These are phyloP conservation scores for Solanum chiquidenum DNA, from an alignment of 257 asterid species.

Conservation along the genomic window DNA sequence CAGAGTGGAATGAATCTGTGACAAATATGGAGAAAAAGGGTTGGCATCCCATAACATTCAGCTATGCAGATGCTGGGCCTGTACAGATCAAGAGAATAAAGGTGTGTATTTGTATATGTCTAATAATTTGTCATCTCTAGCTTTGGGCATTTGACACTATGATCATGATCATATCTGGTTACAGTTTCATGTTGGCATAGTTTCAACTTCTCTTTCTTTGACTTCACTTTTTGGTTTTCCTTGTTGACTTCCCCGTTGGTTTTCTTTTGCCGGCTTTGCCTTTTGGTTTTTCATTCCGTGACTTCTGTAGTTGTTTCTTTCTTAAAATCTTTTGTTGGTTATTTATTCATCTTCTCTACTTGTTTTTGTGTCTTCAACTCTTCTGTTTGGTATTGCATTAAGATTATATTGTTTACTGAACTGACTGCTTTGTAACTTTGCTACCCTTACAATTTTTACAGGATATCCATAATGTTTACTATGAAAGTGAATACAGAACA, in stretches of 20 bases:
- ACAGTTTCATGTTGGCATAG: not conserved
- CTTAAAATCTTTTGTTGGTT: not conserved
- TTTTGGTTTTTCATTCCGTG: not conserved
- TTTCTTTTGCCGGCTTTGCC: not conserved
- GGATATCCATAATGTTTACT: conserved; percentile 71
- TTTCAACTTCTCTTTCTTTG: not conserved
- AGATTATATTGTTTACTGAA: not conserved
- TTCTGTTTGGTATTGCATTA: not conserved
- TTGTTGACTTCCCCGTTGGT: not conserved
- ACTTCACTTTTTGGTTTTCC: not conserved
- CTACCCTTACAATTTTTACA: conserved; percentile 14
- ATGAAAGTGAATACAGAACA: conserved; percentile 68
- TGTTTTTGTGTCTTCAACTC: not conserved
- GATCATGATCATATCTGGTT: not conserved
- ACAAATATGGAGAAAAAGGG: conserved; percentile 42
- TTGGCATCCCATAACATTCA: conserved; percentile 87
- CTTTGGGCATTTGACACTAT: not conserved
- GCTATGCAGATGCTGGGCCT: conserved; percentile 48
- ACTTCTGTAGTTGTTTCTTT: not conserved
- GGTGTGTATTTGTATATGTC: conserved; percentile 21
- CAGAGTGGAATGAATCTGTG: conserved; percentile 62
- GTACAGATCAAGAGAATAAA: conserved; percentile 59
- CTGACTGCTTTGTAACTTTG: not conserved
- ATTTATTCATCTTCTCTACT: not conserved
- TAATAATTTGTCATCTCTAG: not conserved